Base-by-base conservation (phyloP, 1,139 yeast species). In the Yamadazyma friedrichii region DNA sequence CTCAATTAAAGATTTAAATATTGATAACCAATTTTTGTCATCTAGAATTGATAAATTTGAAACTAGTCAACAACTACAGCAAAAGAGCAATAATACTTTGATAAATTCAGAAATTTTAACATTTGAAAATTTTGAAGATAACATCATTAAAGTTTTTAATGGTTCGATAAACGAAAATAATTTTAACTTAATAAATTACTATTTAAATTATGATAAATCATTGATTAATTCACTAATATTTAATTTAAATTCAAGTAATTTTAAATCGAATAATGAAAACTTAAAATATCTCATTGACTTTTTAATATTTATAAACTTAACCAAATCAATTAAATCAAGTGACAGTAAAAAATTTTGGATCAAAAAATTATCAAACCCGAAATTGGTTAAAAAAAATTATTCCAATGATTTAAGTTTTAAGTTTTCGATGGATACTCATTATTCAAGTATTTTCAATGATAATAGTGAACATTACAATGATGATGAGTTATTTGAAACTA, bases 211-310 rank as follows among this genome's bases (percentile, higher is more conserved):
- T 17, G 26, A 43, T 24, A 27, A 36, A 3, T 40, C 36, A 4
- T 31, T 50, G 20, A 35, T 50, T 6, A 42, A 35, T 25, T 31
- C 39, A 20, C 34, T 44, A 9, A 29, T 49, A 16, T 26, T 40
- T 12, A 35, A 42, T 22, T 36, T 48, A 27, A 43, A 41, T 29
- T 34, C 49, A 22, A 61, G 59, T 37, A 51, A 55, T 15, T 46
- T 49, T 28, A 61, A 56, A 39, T 47, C 53, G 13, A 58, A 52
- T 38, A 56, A 55, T 39, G 74, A 68, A 40, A 61, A 59, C 31
- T 46, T 56, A 6, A 62, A 64, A 38, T 45, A 61, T 12, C 51
- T 61, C 17, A 55, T 66, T 11, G 65, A 64, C 42, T 46, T 65
- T 22, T 48, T 61, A 6, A 43, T 60, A 2, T 65, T 51, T 34